Evolutionary conservation across 768 basidiomycete species (phyloP).

Genomic region (Rhodosporidiobolus sp.): DNA sequence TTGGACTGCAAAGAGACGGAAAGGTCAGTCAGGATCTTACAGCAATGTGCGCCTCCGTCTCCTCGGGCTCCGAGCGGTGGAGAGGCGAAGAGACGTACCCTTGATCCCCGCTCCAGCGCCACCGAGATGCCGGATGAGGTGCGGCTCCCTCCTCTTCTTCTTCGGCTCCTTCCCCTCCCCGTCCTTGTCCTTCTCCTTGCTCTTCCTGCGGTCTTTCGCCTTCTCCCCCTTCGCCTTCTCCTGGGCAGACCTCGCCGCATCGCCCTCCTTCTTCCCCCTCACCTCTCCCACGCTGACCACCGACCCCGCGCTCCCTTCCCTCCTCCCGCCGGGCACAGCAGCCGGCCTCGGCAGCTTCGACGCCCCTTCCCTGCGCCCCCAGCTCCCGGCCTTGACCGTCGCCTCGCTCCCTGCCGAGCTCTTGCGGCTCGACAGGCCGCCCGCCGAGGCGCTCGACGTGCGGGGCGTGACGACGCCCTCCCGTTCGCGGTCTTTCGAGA

Average conservation of each 20-base stretch:
- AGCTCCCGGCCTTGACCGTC: constrained; percentile 3
- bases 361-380: neutral
- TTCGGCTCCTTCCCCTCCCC: constrained; percentile 5
- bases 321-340: neutral
- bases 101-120: constrained; percentile 60
- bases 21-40: neutral
- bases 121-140: constrained; percentile 79
- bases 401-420: constrained; percentile 2
- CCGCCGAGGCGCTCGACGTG: too few species aligned
- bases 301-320: neutral
- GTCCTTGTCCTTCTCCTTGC: constrained; percentile 1
- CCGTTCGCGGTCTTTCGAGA: constrained; percentile 46
- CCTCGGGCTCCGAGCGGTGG: too few species aligned
- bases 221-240: neutral
- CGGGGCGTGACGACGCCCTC: neutral
- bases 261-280: constrained; percentile 10
- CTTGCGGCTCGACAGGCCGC: neutral
- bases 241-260: neutral
- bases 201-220: neutral
- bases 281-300: neutral
- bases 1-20: constrained; percentile 62
- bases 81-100: constrained; percentile 55
- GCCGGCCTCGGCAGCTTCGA: neutral
- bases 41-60: neutral
- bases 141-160: constrained; percentile 63